Evolutionary conservation across 192 early-diverging fungal species (phyloP), one percentile per base, ranked within the genome.

Genomic region (Backusella liffmaniae): DNA sequence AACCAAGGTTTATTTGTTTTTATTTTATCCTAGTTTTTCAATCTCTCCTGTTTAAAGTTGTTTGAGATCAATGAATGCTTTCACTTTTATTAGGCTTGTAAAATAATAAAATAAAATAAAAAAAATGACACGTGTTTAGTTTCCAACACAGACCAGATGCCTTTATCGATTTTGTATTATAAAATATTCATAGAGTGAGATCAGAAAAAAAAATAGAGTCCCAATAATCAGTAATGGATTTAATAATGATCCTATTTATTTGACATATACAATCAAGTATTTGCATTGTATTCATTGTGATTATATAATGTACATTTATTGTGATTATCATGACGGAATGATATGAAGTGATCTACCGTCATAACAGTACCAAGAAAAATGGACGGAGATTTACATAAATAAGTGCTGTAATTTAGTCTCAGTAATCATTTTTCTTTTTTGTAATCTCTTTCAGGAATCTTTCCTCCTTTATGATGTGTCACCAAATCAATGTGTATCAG

Each of bases 111-210:
- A 62, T 29, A 62, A 29, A 62, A 32, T 12, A 29, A 59, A 10
- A 59, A 29, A 62, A 62, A 62, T 49, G 53, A 62, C 56, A 62
- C 56, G 56, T 62, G 56, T 62, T 62, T 62, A 9, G 56, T 62
- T 62, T 62, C 56, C 56, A 62, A 62, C 56, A 29, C 56, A 62
- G 56, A 62, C 12, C 56, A 62, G 29, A 62, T 12, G 2, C 21
- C 10, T 62, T 62, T 12, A 62, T 62, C 56, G 8, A 49, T 62
- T 29, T 12, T 12, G 23, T 62, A 62, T 62, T 62, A 62, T 62
- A 62, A 62, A 62, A 62, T 29, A 29, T 62, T 5, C 26, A 26
- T 29, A 13, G 23, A 26, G 10, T 26, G 8, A 12, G 46, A 59
- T 21, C 53, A 23, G 53, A 59, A 59, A 23, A 59, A 44, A 44